phyloP scores from a whole-genome alignment of 2,329 filamentous ascomycete species.

The Elsinoe fawcettii region DNA sequence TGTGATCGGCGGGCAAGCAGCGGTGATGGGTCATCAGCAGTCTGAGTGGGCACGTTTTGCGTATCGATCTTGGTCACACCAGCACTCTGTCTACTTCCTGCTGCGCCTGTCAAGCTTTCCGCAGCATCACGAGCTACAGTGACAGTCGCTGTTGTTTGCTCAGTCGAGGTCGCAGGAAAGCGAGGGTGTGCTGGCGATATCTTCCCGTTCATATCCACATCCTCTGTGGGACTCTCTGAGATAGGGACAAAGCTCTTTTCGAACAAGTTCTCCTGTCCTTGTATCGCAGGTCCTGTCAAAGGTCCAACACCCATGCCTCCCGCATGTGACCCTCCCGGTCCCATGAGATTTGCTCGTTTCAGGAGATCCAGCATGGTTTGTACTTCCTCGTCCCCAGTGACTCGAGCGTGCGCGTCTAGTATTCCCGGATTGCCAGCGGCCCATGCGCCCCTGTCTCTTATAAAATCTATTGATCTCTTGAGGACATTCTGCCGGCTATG shows the following conservation, averaged over 20 bases:
- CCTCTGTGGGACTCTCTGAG: conserved; percentile 34
- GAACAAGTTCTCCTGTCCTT: conserved; percentile 72
- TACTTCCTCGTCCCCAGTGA: conserved; percentile 74
- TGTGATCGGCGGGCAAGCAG: conserved; percentile 21
- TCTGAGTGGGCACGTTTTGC: not conserved
- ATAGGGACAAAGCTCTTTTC: conserved; percentile 65
- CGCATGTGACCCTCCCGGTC: conserved; percentile 53
- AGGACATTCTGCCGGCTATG: conserved; percentile 88
- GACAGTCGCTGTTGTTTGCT: not conserved
- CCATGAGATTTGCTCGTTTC: conserved; percentile 70
- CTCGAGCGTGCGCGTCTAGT: conserved; percentile 72
- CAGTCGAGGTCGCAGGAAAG: not conserved
- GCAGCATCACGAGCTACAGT: not conserved
- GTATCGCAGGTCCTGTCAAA: conserved; percentile 68
- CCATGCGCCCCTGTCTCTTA: conserved; percentile 86
- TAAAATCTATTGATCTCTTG: conserved; percentile 91
- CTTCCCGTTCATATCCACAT: conserved; percentile 14
- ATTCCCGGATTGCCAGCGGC: conserved; percentile 66
- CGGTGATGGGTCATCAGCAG: conserved; percentile 16
- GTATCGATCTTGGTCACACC: conserved; percentile 7
- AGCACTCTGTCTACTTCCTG: not conserved
- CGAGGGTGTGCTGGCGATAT: not conserved
- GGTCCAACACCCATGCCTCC: conserved; percentile 48
- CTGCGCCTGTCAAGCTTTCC: not conserved
- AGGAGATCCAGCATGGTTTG: conserved; percentile 88